Base-by-base conservation (phyloP, 768 basidiomycete genomes). In the Leccinellum luteum region DNA sequence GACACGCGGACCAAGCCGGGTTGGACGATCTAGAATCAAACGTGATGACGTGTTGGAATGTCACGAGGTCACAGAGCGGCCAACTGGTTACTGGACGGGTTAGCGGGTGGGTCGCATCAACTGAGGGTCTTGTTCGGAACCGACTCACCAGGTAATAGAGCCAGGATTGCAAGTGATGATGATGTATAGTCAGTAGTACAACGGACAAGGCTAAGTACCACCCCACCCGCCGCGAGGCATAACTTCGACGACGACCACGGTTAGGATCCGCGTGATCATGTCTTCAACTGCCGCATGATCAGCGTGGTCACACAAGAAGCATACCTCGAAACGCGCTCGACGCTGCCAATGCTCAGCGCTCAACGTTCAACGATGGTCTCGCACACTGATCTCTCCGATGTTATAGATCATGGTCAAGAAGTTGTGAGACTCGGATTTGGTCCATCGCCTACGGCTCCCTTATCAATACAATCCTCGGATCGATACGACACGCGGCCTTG, bases 381-480 rank as follows among this genome's bases (percentile, higher is more conserved):
- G 59, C 45, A 55, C 60, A 32, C 44, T 43, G 47, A 48, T 48
- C 52, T 43, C 10, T 32, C 52, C 49, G 55, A 47, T 60, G 47
- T 52, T 45, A 49, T 49, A 58, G 55, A 57, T 64, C 60, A 52
- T 67, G 65, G 56, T 60, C 62, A 62, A 64, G 54, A 57, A 51
- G 32, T 19, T 47, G 56, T 25, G 57, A 34, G 28, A 41, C 38
- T 41, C 38, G n/a, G 35, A 43, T 34, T 19, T 49, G 34, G 6
- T 12, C 19, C n/a, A 53, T 31, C 56, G n/a, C n/a, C n/a, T 50
- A 54, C 54, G 17, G 28, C 48, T n/a, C 17, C 60, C 60, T 69
- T 70, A 70, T 69, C 67, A 41, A 60, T 28, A 7, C 21, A 31
- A 59, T 43, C 15, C 45, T 64, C 67, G 68, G 68, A 68, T 68